phyloP scores from a whole-genome alignment of 805 yeast genomes.

The Myxozyma sirexii region DNA sequence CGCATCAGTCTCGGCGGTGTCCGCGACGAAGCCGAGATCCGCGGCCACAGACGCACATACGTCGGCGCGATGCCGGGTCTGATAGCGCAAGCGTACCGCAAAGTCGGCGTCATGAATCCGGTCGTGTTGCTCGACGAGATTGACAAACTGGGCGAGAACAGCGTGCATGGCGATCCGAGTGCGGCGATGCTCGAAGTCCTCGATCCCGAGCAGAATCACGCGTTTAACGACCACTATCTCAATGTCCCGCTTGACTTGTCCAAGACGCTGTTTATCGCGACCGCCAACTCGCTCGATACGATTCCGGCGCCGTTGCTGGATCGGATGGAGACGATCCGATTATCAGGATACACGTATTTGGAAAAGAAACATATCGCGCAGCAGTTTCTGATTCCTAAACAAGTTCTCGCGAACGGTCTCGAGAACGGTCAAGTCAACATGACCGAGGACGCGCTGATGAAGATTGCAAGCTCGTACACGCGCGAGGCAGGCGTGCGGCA shows the following conservation, averaged over 20 bases:
- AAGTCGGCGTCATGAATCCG: constrained; percentile 77
- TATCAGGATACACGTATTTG: constrained; percentile 75
- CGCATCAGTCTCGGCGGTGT: constrained; percentile 85
- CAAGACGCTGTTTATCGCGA: constrained; percentile 78
- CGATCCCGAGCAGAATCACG: constrained; percentile 84
- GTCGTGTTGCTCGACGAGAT: constrained; percentile 82
- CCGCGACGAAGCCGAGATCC: constrained; percentile 83
- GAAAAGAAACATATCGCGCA: constrained; percentile 76
- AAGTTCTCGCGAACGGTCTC: constrained; percentile 68
- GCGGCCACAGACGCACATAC: constrained; percentile 89
- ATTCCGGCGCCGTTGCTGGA: constrained; percentile 78
- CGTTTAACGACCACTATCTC: constrained; percentile 78
- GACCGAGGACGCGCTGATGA: constrained; percentile 57
- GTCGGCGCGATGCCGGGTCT: constrained; percentile 93
- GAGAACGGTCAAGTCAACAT: constrained; percentile 50
- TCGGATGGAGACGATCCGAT: constrained; percentile 78
- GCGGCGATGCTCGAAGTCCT: constrained; percentile 86
- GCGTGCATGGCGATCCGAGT: constrained; percentile 79
- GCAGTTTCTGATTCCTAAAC: constrained; percentile 73
- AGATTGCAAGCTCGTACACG: constrained; percentile 69
- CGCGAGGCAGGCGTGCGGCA: constrained; percentile 86
- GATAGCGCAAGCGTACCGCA: constrained; percentile 72
- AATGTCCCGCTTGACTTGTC: constrained; percentile 86
- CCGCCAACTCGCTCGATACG: constrained; percentile 75
- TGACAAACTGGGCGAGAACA: constrained; percentile 71